Evolutionary conservation across 306 rosid species (phyloP).

Genomic region (Cicer judaicum): DNA sequence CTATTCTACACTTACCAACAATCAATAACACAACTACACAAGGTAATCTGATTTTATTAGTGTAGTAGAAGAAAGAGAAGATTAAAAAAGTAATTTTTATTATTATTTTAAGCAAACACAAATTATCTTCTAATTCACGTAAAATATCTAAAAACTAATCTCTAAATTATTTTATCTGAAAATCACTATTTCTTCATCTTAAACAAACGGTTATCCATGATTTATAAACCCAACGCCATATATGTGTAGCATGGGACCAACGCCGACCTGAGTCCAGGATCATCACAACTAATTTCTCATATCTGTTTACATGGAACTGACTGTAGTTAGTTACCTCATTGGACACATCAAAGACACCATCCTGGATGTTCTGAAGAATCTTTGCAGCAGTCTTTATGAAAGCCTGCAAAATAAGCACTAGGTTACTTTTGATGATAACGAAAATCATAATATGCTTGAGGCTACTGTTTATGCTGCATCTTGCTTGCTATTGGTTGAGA

Average conservation of each 20-base stretch:
- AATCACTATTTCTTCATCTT: not conserved
- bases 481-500: constrained; percentile 21
- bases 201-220: not conserved
- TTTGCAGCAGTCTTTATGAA: constrained; percentile 85
- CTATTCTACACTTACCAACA: too few relatives aligned
- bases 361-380: constrained; percentile 92
- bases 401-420: constrained; percentile 60
- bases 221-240: not conserved
- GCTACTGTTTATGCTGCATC: not conserved
- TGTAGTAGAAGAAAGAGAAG: not conserved
- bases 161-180: not conserved
- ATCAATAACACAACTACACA: too few relatives aligned
- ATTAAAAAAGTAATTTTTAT: not conserved
- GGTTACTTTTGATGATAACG: constrained; percentile 29
- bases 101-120: not conserved
- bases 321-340: constrained; percentile 72
- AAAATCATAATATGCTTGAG: constrained; percentile 2
- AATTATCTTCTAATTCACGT: not conserved
- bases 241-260: constrained; percentile 9
- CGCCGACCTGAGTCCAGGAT: not conserved
- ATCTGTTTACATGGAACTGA: constrained; percentile 30
- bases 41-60: not conserved
- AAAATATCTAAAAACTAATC: not conserved
- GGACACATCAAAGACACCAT: constrained; percentile 86
- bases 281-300: constrained; percentile 7